Conservation (phyloP, 306 rosid species). For the Corylus avellana region DNA sequence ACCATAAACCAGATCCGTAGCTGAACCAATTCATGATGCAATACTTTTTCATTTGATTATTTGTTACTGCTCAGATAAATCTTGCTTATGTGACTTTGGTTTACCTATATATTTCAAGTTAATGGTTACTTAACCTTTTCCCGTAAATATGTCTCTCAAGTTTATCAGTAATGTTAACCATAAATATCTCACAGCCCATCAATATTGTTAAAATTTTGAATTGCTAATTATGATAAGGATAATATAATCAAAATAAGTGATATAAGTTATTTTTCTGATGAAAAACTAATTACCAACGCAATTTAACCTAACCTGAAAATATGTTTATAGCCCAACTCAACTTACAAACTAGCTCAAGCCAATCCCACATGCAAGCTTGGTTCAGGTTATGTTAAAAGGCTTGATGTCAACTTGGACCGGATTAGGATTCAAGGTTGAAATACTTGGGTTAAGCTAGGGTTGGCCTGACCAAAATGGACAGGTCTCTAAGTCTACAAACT, state of each 20-base stretch:
- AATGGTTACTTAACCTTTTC: neutral
- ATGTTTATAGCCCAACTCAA: too few relatives aligned
- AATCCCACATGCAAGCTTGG: neutral
- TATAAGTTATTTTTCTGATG: neutral
- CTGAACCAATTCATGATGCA: neutral
- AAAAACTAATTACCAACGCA: neutral
- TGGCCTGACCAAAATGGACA: neutral
- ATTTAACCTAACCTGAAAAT: too few relatives aligned
- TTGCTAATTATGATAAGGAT: neutral
- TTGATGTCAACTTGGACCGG: neutral
- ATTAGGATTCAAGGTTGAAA: neutral
- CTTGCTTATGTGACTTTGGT: neutral
- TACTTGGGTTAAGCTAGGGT: neutral
- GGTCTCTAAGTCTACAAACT: neutral
- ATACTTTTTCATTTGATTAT: neutral
- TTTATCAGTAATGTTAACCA: neutral
- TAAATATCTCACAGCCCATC: neutral
- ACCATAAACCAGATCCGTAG: neutral
- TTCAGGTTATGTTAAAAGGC: neutral
- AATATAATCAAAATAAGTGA: neutral
- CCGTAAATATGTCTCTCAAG: neutral
- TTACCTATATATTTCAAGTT: neutral
- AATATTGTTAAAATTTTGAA: neutral
- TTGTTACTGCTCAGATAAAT: neutral
- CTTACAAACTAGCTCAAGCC: too few relatives aligned